Evolutionary conservation across 2,329 filamentous ascomycete species (phyloP).

Genomic region (Botrytis pseudocinerea): DNA sequence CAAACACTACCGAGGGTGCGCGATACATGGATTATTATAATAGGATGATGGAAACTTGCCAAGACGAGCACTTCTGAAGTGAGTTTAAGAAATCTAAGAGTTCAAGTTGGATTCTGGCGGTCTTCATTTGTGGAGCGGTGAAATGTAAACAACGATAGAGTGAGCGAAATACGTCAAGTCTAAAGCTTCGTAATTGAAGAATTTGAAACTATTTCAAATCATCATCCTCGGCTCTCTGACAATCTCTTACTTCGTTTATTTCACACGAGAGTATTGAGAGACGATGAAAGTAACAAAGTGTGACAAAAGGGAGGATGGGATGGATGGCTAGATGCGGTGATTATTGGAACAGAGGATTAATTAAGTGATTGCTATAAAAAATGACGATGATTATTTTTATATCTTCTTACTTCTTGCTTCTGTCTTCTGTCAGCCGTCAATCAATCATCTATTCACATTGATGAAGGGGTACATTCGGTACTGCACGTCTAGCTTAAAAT

Average conservation of each 20-base stretch:
- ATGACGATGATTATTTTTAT: slow-evolving; percentile 6
- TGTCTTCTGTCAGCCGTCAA: neutral
- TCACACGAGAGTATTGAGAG: slow-evolving; percentile 10
- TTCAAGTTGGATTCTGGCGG: neutral
- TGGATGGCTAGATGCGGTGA: slow-evolving; percentile 3
- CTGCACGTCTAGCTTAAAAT: slow-evolving; percentile 5
- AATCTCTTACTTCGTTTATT: slow-evolving; percentile 13
- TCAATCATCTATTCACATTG: neutral
- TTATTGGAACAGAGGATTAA: neutral
- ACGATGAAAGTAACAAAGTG: slow-evolving; percentile 8
- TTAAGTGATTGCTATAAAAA: neutral
- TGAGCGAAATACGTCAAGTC: neutral
- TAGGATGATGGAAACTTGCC: slow-evolving; percentile 1
- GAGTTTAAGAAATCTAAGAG: slow-evolving; percentile 6
- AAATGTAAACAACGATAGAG: neutral
- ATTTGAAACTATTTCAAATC: slow-evolving; percentile 14
- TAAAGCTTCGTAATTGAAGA: neutral
- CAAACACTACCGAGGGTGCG: slow-evolving; percentile 20
- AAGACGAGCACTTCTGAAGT: slow-evolving; percentile 7
- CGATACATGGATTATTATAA: neutral
- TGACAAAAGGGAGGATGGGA: neutral
- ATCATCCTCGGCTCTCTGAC: neutral
- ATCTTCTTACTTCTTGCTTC: neutral
- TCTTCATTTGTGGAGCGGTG: neutral
- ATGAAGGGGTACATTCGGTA: slow-evolving; percentile 8